phyloP scores from a whole-genome alignment of 208 protist genomes.

The Acanthamoeba healyi region DNA sequence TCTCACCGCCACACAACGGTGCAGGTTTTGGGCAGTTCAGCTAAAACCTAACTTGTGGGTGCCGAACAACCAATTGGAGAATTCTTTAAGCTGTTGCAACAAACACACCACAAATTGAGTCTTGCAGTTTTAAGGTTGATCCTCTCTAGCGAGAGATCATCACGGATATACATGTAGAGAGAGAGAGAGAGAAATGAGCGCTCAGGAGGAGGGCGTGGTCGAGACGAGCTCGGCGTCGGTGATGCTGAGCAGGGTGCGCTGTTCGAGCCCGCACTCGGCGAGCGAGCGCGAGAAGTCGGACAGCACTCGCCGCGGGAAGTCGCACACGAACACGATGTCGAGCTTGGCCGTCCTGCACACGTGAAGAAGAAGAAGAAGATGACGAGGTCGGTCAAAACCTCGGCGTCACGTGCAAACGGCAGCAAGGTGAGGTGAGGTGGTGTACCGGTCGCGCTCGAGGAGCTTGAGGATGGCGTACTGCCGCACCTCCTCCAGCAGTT shows the following conservation, averaged over 20 bases:
- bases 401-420: too few relatives aligned
- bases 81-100: too few relatives aligned
- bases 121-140: too few relatives aligned
- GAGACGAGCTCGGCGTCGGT: not conserved
- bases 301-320: conserved; percentile 13
- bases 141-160: too few relatives aligned
- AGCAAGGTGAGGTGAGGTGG: not conserved
- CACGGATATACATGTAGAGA: too few relatives aligned
- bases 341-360: not conserved
- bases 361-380: not conserved
- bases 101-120: too few relatives aligned
- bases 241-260: conserved; percentile 21
- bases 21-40: too few relatives aligned
- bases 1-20: too few relatives aligned
- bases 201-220: not conserved
- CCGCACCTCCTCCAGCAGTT: not conserved
- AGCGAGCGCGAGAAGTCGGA: not conserved
- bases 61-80: too few relatives aligned
- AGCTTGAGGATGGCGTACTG: not conserved
- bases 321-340: conserved; percentile 16
- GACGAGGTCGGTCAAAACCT: not conserved
- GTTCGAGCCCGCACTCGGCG: not conserved
- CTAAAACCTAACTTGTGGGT: too few relatives aligned
- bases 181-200: too few relatives aligned
- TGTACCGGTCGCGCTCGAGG: not conserved